Percentiles rank a stretch among this genome's conserved stretches.
Evolutionary conservation across 2,329 filamentous ascomycete genomes (phyloP).

Genomic region (Xylariaceae sp.): DNA sequence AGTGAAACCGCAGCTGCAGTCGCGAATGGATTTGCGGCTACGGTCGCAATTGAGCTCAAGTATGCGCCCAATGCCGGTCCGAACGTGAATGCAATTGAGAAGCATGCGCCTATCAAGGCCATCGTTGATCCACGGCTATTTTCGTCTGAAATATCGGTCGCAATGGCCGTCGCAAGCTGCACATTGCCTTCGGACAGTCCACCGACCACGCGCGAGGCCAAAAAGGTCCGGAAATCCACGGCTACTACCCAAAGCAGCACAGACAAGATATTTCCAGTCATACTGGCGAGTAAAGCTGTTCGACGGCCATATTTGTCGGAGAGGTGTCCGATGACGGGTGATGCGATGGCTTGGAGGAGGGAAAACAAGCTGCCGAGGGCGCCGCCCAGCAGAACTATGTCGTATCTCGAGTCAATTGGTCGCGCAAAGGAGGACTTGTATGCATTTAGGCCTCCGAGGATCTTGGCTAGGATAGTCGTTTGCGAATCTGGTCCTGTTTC

Average conservation of each 20-base stretch:
- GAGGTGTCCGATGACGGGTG: constrained; percentile 82
- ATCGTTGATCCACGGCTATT: constrained; percentile 83
- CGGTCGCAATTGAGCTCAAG: constrained; percentile 70
- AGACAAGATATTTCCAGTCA: constrained; percentile 88
- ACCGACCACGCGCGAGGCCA: constrained; percentile 88
- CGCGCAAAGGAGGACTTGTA: constrained; percentile 93
- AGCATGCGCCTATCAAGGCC: constrained; percentile 94
- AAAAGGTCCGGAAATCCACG: constrained; percentile 90
- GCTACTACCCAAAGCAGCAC: constrained; percentile 93
- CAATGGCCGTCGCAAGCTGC: constrained; percentile 92
- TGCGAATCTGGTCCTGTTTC: constrained; percentile 54
- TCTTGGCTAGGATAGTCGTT: constrained; percentile 64
- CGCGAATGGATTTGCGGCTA: constrained; percentile 88
- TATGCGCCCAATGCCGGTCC: constrained; percentile 88
- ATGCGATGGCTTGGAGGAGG: constrained; percentile 85
- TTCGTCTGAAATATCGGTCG: constrained; percentile 90
- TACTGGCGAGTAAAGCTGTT: constrained; percentile 82
- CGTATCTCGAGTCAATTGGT: constrained; percentile 93
- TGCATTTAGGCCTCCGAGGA: constrained; percentile 79
- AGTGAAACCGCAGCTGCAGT: constrained; percentile 87
- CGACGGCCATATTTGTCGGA: constrained; percentile 87
- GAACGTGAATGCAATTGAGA: constrained; percentile 95
- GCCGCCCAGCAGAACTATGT: constrained; percentile 91
- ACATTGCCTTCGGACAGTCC: constrained; percentile 96
- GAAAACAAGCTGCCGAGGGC: constrained; percentile 90